Conservation (phyloP, 2,329 filamentous ascomycete genomes). For the Paecilomyces sp. region DNA sequence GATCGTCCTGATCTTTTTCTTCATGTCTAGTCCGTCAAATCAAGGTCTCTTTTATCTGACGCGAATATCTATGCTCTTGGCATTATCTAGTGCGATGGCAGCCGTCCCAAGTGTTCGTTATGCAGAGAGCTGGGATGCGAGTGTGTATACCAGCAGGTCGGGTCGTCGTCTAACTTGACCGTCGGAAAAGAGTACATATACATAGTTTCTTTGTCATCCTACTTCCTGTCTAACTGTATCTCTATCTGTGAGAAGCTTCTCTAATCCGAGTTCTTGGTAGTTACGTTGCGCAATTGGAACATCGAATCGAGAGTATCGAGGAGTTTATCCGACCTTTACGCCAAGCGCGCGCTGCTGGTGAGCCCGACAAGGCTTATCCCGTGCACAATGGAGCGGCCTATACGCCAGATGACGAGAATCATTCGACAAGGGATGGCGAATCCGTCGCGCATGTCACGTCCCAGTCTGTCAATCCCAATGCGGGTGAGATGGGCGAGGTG, state of each 20-base stretch:
- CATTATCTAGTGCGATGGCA: slow-evolving; percentile 8
- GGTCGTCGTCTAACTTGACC: slow-evolving; percentile 6
- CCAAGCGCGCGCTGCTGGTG: slow-evolving; percentile 1
- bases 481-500: slow-evolving; percentile 2
- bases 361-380: slow-evolving; percentile 1
- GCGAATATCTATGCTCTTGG: background rate
- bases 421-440: background rate
- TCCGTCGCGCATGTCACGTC: background rate
- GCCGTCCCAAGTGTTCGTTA: slow-evolving; percentile 7
- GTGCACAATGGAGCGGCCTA: background rate
- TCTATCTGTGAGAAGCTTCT: background rate
- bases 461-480: background rate
- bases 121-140: slow-evolving; percentile 8
- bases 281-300: slow-evolving; percentile 8
- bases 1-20: background rate
- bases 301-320: slow-evolving; percentile 8
- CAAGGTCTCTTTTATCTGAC: background rate
- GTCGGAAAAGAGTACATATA: slow-evolving; percentile 8
- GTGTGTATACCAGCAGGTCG: slow-evolving; percentile 9
- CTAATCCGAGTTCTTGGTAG: background rate
- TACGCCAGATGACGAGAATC: background rate
- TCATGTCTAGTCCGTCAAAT: background rate
- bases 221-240: too few species aligned
- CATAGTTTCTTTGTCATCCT: too few species aligned
- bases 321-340: slow-evolving; percentile 4